Percentiles rank a stretch among this genome's conserved stretches.
Evolutionary conservation across 768 basidiomycete species (phyloP).

Genomic region (Tricholoma hemisulphureum): DNA sequence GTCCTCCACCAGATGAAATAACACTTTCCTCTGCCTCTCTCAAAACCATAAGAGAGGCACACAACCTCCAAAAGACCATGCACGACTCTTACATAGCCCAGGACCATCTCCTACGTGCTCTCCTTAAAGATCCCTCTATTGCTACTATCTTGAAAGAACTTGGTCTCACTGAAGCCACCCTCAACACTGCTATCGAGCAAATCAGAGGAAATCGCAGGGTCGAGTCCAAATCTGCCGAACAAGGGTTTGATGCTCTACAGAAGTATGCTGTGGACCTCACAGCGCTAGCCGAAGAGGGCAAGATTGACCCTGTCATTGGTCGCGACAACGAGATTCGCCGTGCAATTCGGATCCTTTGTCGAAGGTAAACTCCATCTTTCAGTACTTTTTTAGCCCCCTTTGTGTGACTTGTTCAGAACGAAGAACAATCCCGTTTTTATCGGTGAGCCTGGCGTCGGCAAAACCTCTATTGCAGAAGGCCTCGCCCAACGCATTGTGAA

Average conservation of each 20-base stretch:
- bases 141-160: constrained; percentile 72
- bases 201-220: constrained; percentile 81
- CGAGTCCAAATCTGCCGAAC: constrained; percentile 83
- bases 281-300: constrained; percentile 83
- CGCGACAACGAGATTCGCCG: constrained; percentile 91
- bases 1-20: constrained; percentile 82
- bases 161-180: constrained; percentile 62
- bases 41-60: constrained; percentile 73
- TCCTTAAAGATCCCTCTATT: constrained; percentile 73
- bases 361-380: constrained; percentile 46
- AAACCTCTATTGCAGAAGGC: constrained; percentile 93
- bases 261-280: constrained; percentile 91
- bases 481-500: constrained; percentile 95
- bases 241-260: constrained; percentile 88
- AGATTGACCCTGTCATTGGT: constrained; percentile 94
- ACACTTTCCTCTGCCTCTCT: constrained; percentile 54
- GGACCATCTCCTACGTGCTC: constrained; percentile 86
- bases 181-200: constrained; percentile 78
- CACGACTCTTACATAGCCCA: constrained; percentile 92
- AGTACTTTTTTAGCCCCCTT: neutral
- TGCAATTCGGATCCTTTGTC: constrained; percentile 77
- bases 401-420: constrained; percentile 49
- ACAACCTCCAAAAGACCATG: constrained; percentile 76
- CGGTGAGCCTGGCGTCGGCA: constrained; percentile 93
- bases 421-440: constrained; percentile 98